Evolutionary conservation across 139 green algal species (phyloP).

Genomic region (Haematococcus sp.): DNA sequence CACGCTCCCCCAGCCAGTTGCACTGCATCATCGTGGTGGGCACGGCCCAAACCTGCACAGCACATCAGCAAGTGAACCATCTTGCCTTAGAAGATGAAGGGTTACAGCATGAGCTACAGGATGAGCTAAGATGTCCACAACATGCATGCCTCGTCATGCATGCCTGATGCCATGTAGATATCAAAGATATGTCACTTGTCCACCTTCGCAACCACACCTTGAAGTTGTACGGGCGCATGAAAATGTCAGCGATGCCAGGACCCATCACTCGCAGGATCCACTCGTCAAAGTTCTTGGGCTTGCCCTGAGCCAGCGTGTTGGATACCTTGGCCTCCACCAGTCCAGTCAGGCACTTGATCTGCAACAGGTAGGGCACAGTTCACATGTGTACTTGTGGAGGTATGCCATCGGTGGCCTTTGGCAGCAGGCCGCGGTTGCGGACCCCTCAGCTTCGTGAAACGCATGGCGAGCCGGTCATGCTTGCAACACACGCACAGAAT

Average conservation of each 20-base stretch:
- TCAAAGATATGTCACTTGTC: no score
- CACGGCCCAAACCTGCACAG: slow-evolving; percentile 73
- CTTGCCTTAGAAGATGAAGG: no score
- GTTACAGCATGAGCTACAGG: no score
- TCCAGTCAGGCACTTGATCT: slow-evolving; percentile 75
- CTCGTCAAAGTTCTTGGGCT: slow-evolving; percentile 90
- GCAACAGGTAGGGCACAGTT: slow-evolving; percentile 3
- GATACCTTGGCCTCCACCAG: slow-evolving; percentile 82
- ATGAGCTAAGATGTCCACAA: no score
- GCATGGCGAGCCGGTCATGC: no score
- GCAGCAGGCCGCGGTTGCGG: no score
- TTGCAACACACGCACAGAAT: neutral
- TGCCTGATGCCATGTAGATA: no score
- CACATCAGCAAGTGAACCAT: neutral
- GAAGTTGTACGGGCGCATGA: slow-evolving; percentile 97
- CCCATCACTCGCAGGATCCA: slow-evolving; percentile 91
- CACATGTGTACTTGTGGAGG: neutral
- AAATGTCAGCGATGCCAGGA: slow-evolving; percentile 83
- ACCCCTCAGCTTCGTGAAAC: no score
- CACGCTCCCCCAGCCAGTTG: slow-evolving; percentile 90
- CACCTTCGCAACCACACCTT: no score
- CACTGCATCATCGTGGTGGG: slow-evolving; percentile 86
- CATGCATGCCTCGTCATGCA: no score
- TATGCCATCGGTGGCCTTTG: no score
- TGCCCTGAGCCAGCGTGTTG: slow-evolving; percentile 58